Evolutionary conservation across 2,329 filamentous ascomycete genomes (phyloP).

Genomic region (Rachicladosporium sp.): DNA sequence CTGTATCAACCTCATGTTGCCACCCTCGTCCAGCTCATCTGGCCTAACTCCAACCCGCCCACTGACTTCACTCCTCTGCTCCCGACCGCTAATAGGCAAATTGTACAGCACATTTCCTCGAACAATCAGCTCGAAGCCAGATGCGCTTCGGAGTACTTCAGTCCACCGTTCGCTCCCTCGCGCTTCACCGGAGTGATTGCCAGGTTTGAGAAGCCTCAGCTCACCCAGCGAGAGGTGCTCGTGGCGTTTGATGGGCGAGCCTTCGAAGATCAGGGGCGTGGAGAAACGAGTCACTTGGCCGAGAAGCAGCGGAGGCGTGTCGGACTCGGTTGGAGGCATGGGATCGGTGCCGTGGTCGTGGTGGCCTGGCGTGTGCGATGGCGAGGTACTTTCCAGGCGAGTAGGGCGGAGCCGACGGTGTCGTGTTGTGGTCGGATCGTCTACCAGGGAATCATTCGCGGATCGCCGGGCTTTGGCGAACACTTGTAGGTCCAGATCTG

Average conservation of each 20-base stretch:
- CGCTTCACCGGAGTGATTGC: conserved; percentile 65
- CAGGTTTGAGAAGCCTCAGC: conserved; percentile 68
- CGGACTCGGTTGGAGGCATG: conserved; percentile 43
- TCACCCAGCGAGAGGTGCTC: conserved; percentile 65
- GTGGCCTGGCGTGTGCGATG: conserved; percentile 7
- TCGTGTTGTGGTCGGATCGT: too few species aligned
- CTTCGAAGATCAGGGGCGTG: conserved; percentile 77
- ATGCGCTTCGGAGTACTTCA: conserved; percentile 70
- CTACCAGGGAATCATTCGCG: too few species aligned
- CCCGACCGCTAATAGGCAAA: conserved; percentile 45
- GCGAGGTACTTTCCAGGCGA: conserved; percentile 10
- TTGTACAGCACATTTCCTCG: conserved; percentile 82
- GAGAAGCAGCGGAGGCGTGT: conserved; percentile 76
- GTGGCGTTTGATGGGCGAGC: conserved; percentile 69
- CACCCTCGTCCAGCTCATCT: conserved; percentile 21
- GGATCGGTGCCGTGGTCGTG: conserved; percentile 14
- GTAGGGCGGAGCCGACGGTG: background rate
- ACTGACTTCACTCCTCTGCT: conserved; percentile 39
- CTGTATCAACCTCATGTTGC: conserved; percentile 19
- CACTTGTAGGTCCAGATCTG: conserved; percentile 77
- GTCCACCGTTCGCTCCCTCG: conserved; percentile 83
- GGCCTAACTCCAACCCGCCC: conserved; percentile 29
- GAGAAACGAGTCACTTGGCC: conserved; percentile 80
- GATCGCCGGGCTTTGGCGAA: conserved; percentile 76
- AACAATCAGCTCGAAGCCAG: conserved; percentile 71